These are phyloP conservation scores for Colletotrichum tamarilloi DNA, from an alignment of 2,329 filamentous ascomycete species.

Conservation along the genomic window DNA sequence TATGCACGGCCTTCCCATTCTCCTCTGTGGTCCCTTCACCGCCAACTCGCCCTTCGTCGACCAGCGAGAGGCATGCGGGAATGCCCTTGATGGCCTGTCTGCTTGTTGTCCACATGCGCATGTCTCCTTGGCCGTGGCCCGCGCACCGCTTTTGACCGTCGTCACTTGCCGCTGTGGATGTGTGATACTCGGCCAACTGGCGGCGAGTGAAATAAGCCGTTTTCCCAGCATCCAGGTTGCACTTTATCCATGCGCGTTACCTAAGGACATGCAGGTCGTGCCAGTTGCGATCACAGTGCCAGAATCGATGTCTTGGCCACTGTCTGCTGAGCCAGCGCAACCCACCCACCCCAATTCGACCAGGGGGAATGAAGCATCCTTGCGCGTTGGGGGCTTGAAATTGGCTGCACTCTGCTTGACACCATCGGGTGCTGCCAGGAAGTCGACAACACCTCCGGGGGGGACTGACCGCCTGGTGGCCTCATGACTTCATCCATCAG, in stretches of 20 bases:
- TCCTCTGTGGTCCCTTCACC: slow-evolving; percentile 16
- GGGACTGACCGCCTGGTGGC: slow-evolving; percentile 28
- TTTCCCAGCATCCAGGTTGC: slow-evolving; percentile 4
- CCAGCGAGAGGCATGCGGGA: not conserved
- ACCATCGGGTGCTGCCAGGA: slow-evolving; percentile 5
- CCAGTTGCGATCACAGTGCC: slow-evolving; percentile 16
- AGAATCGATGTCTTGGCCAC: not conserved
- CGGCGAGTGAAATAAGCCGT: slow-evolving; percentile 27
- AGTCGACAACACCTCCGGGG: not conserved
- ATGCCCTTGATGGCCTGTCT: not conserved
- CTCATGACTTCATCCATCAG: slow-evolving; percentile 34
- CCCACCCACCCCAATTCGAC: slow-evolving; percentile 1
- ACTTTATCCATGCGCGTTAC: slow-evolving; percentile 11
- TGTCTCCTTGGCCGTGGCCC: slow-evolving; percentile 9
- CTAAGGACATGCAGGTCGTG: slow-evolving; percentile 25
- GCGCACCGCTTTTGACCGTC: slow-evolving; percentile 1
- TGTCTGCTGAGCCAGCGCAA: not conserved
- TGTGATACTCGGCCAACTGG: slow-evolving; percentile 13
- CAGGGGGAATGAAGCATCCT: slow-evolving; percentile 2
- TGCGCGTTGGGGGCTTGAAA: slow-evolving; percentile 32
- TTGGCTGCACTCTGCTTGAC: slow-evolving; percentile 26
- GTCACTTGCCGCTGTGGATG: slow-evolving; percentile 22
- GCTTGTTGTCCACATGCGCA: not conserved
- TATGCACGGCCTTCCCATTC: slow-evolving; percentile 2
- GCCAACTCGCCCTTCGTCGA: not conserved